These are phyloP conservation scores for Cystofilobasidium capitatum DNA, from an alignment of 768 basidiomycete species.

Conservation along the genomic window DNA sequence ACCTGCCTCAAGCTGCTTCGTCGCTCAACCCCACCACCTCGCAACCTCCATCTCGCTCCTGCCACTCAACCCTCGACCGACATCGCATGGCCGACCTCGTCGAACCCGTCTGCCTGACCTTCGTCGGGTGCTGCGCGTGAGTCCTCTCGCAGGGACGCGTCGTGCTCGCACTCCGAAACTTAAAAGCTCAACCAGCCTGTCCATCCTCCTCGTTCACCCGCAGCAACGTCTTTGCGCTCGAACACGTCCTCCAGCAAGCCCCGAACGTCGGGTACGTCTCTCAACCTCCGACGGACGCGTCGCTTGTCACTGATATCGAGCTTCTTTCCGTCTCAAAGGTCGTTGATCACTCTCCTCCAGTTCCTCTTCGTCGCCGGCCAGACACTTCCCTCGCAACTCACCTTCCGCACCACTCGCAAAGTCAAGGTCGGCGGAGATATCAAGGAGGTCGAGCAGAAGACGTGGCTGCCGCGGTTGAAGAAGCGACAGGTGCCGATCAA, in stretches of 20 bases:
- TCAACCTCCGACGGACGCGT: conserved; percentile 7
- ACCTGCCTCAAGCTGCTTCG: too few relatives aligned
- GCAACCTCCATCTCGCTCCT: too few relatives aligned
- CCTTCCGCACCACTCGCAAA: conserved; percentile 33
- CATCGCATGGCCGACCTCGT: conserved; percentile 2
- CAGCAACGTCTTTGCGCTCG: conserved; percentile 64
- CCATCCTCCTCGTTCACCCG: background rate
- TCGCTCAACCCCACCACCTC: too few relatives aligned
- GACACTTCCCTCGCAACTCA: conserved; percentile 56
- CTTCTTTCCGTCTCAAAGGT: conserved; percentile 44
- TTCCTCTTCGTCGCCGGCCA: conserved; percentile 66
- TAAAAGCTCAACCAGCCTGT: background rate
- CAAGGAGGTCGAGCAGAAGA: background rate
- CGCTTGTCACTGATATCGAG: background rate
- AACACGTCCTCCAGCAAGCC: conserved; percentile 60
- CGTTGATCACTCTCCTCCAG: conserved; percentile 74
- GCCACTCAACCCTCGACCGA: background rate
- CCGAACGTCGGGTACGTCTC: conserved; percentile 52
- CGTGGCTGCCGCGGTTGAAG: conserved; percentile 46
- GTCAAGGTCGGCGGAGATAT: background rate
- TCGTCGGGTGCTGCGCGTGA: conserved; percentile 1
- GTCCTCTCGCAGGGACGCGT: background rate
- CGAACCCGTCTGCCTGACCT: conserved; percentile 2
- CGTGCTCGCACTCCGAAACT: background rate
- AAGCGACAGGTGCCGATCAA: conserved; percentile 57